Percentiles rank a stretch among this genome's conserved stretches.
phyloP scores from a whole-genome alignment of 306 rosid genomes.

The Pyrus betulifolia region DNA sequence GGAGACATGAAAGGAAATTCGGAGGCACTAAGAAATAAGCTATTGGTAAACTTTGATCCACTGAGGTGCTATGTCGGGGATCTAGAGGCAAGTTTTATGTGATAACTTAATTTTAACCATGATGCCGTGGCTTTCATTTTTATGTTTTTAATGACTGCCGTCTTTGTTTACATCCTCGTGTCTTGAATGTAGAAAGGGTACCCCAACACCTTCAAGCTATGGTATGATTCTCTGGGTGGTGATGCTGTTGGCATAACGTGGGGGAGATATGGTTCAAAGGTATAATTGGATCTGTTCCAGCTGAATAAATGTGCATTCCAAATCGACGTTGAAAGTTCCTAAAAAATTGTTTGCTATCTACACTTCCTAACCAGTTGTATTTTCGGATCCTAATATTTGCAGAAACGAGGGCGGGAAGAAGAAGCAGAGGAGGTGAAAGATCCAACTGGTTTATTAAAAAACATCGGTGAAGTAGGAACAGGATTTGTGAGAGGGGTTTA shows the following conservation, averaged over 20 bases:
- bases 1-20: conserved; percentile 54
- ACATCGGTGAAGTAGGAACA: conserved; percentile 67
- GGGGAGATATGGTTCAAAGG: conserved; percentile 59
- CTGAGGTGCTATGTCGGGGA: conserved; percentile 58
- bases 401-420: conserved; percentile 77
- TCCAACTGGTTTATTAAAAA: conserved; percentile 48
- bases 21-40: conserved; percentile 52
- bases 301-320: not conserved
- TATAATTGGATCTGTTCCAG: conserved; percentile 5
- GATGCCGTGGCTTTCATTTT: not conserved
- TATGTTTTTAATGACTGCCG: too few species aligned
- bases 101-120: conserved; percentile 6
- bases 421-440: conserved; percentile 31
- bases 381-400: conserved; percentile 7
- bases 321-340: not conserved
- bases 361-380: conserved; percentile 2
- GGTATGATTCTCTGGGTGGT: conserved; percentile 96
- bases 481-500: conserved; percentile 68
- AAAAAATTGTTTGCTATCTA: not conserved
- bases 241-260: conserved; percentile 90
- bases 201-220: conserved; percentile 53
- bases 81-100: conserved; percentile 57
- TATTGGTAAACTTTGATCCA: conserved; percentile 81
- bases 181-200: conserved; percentile 48
- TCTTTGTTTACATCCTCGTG: not conserved